A percentile compares a stretch with the other conserved stretches of the same genome.
phyloP scores from a whole-genome alignment of 495 filamentous ascomycete genomes.

The Neurospora intermedia region DNA sequence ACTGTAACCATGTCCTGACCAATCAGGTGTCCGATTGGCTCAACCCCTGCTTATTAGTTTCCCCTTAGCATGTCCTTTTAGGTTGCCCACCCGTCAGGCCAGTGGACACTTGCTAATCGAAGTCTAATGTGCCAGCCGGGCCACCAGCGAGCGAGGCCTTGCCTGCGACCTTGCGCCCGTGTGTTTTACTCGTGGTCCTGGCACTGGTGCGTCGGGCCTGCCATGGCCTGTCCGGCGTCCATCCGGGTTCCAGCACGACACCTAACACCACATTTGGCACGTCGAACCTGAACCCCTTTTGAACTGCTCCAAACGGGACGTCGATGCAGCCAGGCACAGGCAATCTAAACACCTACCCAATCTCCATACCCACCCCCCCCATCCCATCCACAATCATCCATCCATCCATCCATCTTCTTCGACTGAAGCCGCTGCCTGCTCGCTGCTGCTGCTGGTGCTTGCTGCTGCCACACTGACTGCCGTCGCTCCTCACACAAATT shows the following conservation, averaged over 20 bases:
- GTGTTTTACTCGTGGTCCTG: not conserved
- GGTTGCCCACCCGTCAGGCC: slow-evolving; percentile 4
- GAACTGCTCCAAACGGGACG: slow-evolving; percentile 10
- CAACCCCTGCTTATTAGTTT: slow-evolving; percentile 16
- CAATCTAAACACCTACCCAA: slow-evolving; percentile 5
- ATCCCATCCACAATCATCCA: not conserved
- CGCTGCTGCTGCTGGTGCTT: not conserved
- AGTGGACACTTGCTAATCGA: slow-evolving; percentile 6
- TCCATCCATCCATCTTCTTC: not conserved
- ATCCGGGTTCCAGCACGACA: not conserved
- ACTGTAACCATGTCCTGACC: not conserved
- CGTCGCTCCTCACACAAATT: slow-evolving; percentile 23
- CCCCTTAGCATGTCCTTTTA: slow-evolving; percentile 7
- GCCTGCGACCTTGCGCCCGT: not conserved
- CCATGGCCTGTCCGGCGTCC: not conserved
- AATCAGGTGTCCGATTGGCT: slow-evolving; percentile 11
- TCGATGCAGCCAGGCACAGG: slow-evolving; percentile 10
- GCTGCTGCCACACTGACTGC: not conserved
- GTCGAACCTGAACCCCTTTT: slow-evolving; percentile 21
- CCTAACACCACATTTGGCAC: slow-evolving; percentile 3
- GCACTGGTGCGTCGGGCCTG: not conserved
- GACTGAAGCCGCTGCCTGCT: not conserved
- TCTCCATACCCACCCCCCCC: not conserved
- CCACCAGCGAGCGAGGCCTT: not conserved
- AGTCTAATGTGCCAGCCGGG: slow-evolving; percentile 8